Conservation (phyloP, 148 eudicot species). For the Camellia japonica region DNA sequence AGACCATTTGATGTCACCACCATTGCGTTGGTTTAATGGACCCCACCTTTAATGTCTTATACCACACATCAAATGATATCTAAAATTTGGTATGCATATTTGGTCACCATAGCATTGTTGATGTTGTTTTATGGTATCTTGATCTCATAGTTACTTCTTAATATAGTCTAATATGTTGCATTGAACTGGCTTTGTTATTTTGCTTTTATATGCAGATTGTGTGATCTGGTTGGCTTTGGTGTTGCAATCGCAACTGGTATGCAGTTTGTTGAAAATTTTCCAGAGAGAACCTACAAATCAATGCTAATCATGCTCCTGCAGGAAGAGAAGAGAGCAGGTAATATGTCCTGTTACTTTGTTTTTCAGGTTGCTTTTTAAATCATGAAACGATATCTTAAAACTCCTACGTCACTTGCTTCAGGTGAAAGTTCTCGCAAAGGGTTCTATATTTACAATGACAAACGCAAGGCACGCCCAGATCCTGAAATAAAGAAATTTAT, state of each 20-base stretch:
- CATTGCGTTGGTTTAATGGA: too few species aligned
- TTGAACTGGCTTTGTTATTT: not conserved
- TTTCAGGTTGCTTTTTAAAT: not conserved
- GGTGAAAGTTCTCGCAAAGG: slow-evolving; percentile 93
- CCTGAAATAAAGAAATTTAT: slow-evolving; percentile 75
- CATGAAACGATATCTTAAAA: not conserved
- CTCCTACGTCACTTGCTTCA: slow-evolving; percentile 25
- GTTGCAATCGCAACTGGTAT: slow-evolving; percentile 79
- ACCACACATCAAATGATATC: too few species aligned
- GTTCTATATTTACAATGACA: slow-evolving; percentile 70
- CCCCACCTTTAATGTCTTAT: too few species aligned
- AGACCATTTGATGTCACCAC: too few species aligned
- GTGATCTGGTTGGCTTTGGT: slow-evolving; percentile 93
- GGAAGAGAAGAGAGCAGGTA: slow-evolving; percentile 97
- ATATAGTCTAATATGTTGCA: not conserved
- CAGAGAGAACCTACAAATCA: slow-evolving; percentile 84
- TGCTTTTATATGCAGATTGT: slow-evolving; percentile 46
- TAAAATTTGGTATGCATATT: too few species aligned
- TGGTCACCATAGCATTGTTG: too few species aligned
- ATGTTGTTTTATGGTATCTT: not conserved
- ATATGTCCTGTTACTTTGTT: not conserved
- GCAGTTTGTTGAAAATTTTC: slow-evolving; percentile 73
- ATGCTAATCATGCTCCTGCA: slow-evolving; percentile 86
- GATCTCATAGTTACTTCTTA: not conserved
- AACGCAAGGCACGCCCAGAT: slow-evolving; percentile 85